A percentile compares a stretch with the other conserved stretches of the same genome.
Conservation (phyloP, 192 early-diverging fungal genomes). For the Phlyctochytrium planicorne region DNA sequence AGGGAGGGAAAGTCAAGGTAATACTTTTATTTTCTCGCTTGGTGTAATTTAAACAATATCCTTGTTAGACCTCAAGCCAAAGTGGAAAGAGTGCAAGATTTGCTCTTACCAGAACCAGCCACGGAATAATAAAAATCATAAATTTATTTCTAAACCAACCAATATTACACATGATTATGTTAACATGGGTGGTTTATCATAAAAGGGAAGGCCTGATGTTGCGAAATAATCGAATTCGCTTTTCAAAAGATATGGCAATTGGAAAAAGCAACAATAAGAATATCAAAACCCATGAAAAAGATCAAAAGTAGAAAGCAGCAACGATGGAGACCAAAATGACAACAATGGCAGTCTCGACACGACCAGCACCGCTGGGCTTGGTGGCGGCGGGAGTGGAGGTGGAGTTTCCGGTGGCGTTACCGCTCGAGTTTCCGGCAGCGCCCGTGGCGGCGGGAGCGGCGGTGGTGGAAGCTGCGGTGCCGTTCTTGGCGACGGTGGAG, state of each 20-base stretch:
- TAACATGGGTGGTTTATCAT: background rate
- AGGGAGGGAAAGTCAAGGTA: background rate
- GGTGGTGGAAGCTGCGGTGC: background rate
- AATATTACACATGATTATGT: slow-evolving; percentile 1
- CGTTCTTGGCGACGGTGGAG: background rate
- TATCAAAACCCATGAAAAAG: background rate
- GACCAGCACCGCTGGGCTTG: background rate
- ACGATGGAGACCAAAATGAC: background rate
- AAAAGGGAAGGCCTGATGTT: background rate
- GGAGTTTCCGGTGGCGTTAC: background rate
- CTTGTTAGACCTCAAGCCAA: background rate
- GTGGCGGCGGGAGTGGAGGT: background rate
- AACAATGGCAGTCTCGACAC: background rate
- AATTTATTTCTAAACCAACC: background rate
- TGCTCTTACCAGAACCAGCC: background rate
- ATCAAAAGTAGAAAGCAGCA: background rate
- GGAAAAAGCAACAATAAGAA: background rate
- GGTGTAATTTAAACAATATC: background rate
- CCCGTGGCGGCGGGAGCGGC: background rate
- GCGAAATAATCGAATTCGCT: background rate
- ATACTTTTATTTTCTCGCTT: background rate
- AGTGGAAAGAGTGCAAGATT: background rate
- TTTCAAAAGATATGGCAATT: background rate
- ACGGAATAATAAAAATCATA: background rate
- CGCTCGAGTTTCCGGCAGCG: no score